A percentile compares a stretch with the other conserved stretches of the same genome.
Evolutionary conservation across 306 rosid species (phyloP).

Genomic region (Cicer pinnatifidum): DNA sequence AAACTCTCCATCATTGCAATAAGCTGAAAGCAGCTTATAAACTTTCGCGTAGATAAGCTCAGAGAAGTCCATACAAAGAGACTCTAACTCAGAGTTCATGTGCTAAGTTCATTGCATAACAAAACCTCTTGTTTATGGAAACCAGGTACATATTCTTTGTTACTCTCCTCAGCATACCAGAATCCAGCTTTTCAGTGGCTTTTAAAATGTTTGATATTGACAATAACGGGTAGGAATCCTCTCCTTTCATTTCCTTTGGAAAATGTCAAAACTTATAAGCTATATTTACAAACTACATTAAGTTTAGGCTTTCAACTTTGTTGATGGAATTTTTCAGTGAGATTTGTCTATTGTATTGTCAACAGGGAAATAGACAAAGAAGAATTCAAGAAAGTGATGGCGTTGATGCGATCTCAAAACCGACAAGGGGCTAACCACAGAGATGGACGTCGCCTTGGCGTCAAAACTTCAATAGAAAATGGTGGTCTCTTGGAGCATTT

Average conservation of each 20-base stretch:
- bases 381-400: conserved; percentile 84
- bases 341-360: conserved; percentile 21
- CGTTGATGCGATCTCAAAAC: conserved; percentile 69
- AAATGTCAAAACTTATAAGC: neutral
- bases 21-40: no score
- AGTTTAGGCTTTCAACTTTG: neutral
- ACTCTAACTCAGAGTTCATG: conserved; percentile 1
- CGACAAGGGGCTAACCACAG: conserved; percentile 63
- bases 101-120: conserved; percentile 23
- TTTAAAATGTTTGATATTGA: conserved; percentile 87
- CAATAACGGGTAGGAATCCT: conserved; percentile 63
- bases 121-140: neutral
- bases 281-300: conserved; percentile 21
- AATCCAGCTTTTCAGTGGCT: conserved; percentile 70
- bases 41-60: no score
- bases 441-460: conserved; percentile 55
- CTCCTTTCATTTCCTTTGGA: neutral
- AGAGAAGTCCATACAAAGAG: no score
- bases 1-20: no score
- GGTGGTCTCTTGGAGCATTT: conserved; percentile 73
- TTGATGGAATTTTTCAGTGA: conserved; percentile 3
- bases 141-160: conserved; percentile 74
- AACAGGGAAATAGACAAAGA: conserved; percentile 65
- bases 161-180: conserved; percentile 83
- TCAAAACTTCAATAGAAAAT: conserved; percentile 58